phyloP scores from a whole-genome alignment of 257 asterid genomes.

The Fraxinus quadrangulata region DNA sequence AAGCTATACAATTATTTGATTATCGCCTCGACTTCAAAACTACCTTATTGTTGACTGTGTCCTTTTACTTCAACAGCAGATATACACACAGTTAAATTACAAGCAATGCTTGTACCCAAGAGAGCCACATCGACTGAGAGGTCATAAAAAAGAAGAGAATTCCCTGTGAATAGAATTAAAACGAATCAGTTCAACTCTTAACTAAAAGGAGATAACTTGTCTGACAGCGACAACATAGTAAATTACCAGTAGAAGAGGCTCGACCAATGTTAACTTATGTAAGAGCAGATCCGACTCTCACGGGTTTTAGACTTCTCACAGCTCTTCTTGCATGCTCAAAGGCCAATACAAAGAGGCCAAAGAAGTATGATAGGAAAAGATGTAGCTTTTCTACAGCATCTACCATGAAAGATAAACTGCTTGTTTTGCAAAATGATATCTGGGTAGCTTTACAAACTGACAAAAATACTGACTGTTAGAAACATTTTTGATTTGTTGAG shows the following conservation, averaged over 20 bases:
- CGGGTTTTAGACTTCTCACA: constrained; percentile 58
- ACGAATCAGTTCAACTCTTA: constrained; percentile 9
- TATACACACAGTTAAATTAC: neutral
- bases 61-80: neutral
- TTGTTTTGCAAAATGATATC: constrained; percentile 43
- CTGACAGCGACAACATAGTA: neutral
- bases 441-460: constrained; percentile 49
- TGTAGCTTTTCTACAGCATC: constrained; percentile 56
- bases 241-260: constrained; percentile 49
- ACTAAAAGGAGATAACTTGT: neutral
- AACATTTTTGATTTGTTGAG: neutral
- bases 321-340: constrained; percentile 56
- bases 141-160: constrained; percentile 5
- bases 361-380: constrained; percentile 44
- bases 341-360: constrained; percentile 59
- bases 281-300: constrained; percentile 66
- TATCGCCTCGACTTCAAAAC: neutral
- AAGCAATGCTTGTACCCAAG: neutral
- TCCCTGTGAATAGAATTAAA: constrained; percentile 37
- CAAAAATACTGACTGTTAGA: neutral
- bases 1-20: neutral
- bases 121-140: constrained; percentile 8
- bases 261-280: constrained; percentile 40
- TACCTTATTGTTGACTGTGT: neutral
- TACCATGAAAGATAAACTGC: constrained; percentile 44